Percentiles rank a stretch among this genome's conserved stretches.
phyloP scores from a whole-genome alignment of 164 flowering plant genomes.

The Vitis rupestris region DNA sequence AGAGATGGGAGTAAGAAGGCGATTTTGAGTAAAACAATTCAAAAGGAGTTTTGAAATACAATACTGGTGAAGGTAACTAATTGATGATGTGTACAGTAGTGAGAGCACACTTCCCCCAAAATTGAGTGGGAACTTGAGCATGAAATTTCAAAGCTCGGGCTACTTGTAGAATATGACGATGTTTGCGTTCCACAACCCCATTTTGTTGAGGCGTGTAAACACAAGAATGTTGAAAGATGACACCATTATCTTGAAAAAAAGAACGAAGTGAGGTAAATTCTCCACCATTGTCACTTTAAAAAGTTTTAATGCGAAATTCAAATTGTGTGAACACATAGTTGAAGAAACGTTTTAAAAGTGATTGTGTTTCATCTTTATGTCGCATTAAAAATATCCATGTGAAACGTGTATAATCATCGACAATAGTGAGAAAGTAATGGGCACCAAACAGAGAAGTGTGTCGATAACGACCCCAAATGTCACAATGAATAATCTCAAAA shows the following conservation, averaged over 20 bases:
- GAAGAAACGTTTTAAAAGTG: constrained; percentile 5
- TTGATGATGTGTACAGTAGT: background rate
- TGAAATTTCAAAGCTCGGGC: too few species aligned
- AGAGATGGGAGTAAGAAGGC: background rate
- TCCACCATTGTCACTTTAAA: background rate
- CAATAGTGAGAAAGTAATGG: background rate
- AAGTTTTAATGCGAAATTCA: constrained; percentile 1
- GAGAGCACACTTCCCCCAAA: too few species aligned
- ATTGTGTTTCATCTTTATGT: background rate
- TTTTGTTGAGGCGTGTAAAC: too few species aligned
- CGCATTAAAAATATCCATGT: constrained; percentile 2
- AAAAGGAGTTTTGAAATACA: background rate
- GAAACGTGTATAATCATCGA: constrained; percentile 2
- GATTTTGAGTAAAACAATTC: background rate
- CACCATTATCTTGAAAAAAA: constrained; percentile 5
- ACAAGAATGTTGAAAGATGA: background rate
- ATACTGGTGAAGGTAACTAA: background rate
- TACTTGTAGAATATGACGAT: too few species aligned
- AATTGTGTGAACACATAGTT: background rate
- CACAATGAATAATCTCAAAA: background rate
- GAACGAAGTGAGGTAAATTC: constrained; percentile 1
- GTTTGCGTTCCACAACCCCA: too few species aligned
- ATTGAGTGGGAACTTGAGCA: too few species aligned
- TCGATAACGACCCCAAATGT: background rate
- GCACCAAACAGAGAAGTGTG: too few species aligned